A percentile compares a stretch with the other conserved stretches of the same genome.
phyloP scores from a whole-genome alignment of 768 basidiomycete species.

The Tulasnella calospora region DNA sequence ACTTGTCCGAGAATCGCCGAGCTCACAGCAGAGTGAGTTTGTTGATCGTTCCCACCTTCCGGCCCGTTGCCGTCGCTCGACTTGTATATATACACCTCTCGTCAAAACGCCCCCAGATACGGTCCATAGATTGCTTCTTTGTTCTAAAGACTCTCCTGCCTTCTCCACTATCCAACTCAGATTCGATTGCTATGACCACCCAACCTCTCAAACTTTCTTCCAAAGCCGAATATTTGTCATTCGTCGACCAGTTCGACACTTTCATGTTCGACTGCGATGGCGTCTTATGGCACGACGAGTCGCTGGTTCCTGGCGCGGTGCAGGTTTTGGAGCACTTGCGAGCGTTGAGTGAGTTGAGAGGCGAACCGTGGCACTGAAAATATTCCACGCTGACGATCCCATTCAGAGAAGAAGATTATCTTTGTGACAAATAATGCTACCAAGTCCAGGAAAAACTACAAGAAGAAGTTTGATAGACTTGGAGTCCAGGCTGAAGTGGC shows the following conservation, averaged over 20 bases:
- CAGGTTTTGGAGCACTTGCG: conserved; percentile 72
- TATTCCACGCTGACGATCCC: conserved; percentile 2
- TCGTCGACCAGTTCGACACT: conserved; percentile 70
- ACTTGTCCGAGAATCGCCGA: background rate
- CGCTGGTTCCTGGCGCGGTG: conserved; percentile 68
- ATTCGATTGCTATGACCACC: background rate
- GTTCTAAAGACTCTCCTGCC: background rate
- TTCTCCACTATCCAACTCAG: background rate
- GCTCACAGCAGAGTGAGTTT: background rate
- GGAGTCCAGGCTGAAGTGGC: conserved; percentile 82
- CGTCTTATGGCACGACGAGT: conserved; percentile 85
- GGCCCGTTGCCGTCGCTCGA: background rate
- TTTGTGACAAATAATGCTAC: conserved; percentile 98
- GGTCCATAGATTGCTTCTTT: background rate
- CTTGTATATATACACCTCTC: background rate
- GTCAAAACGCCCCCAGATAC: background rate
- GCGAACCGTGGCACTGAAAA: background rate
- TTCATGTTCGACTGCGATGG: conserved; percentile 98
- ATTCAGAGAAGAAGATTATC: conserved; percentile 69
- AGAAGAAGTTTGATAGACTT: conserved; percentile 84
- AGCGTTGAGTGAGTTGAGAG: conserved; percentile 53
- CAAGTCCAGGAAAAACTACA: conserved; percentile 84
- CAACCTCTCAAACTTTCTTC: background rate
- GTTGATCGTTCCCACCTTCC: background rate
- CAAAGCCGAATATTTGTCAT: conserved; percentile 36